Conservation (phyloP, 2,329 filamentous ascomycete species). For the Xylariaceae sp. region DNA sequence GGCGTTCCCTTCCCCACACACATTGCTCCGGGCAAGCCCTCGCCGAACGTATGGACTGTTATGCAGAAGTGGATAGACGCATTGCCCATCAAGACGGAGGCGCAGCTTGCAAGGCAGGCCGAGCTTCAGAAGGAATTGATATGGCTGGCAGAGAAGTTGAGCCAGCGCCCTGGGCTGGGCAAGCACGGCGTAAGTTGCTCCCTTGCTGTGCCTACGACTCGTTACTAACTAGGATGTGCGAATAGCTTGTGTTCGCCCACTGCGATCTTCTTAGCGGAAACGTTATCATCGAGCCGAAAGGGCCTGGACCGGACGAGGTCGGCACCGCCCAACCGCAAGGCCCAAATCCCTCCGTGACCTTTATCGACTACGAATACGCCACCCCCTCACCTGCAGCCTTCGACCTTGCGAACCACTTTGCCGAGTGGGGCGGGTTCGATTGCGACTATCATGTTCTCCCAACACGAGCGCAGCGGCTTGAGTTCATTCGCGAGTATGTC, state of each 20-base stretch:
- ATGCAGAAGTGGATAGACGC: constrained; percentile 94
- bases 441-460: constrained; percentile 85
- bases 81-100: constrained; percentile 66
- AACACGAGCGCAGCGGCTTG: constrained; percentile 66
- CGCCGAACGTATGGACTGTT: constrained; percentile 90
- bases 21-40: constrained; percentile 60
- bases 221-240: background rate
- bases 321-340: constrained; percentile 28
- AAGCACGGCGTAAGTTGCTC: constrained; percentile 59
- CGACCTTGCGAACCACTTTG: constrained; percentile 96
- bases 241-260: constrained; percentile 82
- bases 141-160: constrained; percentile 63
- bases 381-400: constrained; percentile 92
- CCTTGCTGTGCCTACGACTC: background rate
- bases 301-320: constrained; percentile 26
- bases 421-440: constrained; percentile 96
- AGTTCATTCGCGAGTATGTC: constrained; percentile 82
- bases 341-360: constrained; percentile 54
- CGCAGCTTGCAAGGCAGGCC: constrained; percentile 61
- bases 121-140: constrained; percentile 70
- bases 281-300: constrained; percentile 71
- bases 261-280: constrained; percentile 96
- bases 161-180: constrained; percentile 71
- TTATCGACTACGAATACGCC: constrained; percentile 99
- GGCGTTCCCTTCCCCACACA: constrained; percentile 41